phyloP scores from a whole-genome alignment of 2,329 filamentous ascomycete genomes.

The Leptoxyphium fumago region DNA sequence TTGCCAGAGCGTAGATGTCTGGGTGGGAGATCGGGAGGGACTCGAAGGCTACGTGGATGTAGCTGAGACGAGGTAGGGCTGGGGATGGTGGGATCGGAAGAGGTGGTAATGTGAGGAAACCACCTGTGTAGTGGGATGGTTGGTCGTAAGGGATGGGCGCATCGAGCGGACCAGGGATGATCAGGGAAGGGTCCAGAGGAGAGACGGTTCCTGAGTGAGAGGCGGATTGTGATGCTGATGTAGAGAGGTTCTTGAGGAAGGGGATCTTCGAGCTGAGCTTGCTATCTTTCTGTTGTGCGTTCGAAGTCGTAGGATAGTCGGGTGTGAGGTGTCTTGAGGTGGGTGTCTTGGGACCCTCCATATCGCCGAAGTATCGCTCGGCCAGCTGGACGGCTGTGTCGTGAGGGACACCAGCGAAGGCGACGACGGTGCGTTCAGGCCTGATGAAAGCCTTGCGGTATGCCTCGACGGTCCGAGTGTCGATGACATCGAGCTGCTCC shows the following conservation, averaged over 20 bases:
- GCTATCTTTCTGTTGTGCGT: constrained; percentile 39
- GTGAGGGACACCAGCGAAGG: constrained; percentile 85
- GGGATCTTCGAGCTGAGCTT: constrained; percentile 69
- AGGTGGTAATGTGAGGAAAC: constrained; percentile 71
- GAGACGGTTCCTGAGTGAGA: constrained; percentile 45
- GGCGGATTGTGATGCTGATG: constrained; percentile 50
- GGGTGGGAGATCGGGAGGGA: constrained; percentile 77
- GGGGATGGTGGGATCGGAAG: constrained; percentile 67
- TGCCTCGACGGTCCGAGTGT: constrained; percentile 55
- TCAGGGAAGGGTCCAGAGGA: constrained; percentile 32
- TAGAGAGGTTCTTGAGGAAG: constrained; percentile 79
- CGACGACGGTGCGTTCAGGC: constrained; percentile 83
- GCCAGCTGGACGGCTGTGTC: constrained; percentile 62
- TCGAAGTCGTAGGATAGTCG: constrained; percentile 24
- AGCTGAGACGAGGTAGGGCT: constrained; percentile 64
- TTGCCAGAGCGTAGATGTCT: constrained; percentile 92
- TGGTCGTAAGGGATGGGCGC: constrained; percentile 41
- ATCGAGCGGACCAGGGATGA: constrained; percentile 29
- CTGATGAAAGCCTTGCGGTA: constrained; percentile 76
- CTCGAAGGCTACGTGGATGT: constrained; percentile 94
- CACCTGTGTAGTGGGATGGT: constrained; percentile 78
- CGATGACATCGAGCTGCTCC: constrained; percentile 63
- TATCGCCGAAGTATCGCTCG: constrained; percentile 81
- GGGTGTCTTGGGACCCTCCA: constrained; percentile 37
- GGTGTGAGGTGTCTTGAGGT: constrained; percentile 17